phyloP scores from a whole-genome alignment of 2,329 filamentous ascomycete species.

The Lizonia empirigonia region DNA sequence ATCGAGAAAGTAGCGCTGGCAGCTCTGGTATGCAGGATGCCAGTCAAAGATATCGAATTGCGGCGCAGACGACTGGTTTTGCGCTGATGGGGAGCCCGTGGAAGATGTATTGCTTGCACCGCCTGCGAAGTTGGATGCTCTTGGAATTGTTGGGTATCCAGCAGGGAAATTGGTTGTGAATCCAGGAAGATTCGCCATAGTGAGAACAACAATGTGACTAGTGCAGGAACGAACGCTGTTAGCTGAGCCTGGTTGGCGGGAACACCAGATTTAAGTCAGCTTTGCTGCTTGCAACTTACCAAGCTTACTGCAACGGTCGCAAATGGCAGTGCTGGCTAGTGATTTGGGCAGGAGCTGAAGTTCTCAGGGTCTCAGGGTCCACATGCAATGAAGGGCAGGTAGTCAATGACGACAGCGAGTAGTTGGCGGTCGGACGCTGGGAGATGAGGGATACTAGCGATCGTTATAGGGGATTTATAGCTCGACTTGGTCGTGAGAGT shows the following conservation, averaged over 20 bases:
- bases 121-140: constrained; percentile 36
- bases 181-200: constrained; percentile 37
- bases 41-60: constrained; percentile 86
- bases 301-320: constrained; percentile 20
- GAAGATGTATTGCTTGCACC: constrained; percentile 30
- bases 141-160: constrained; percentile 40
- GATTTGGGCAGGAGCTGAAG: constrained; percentile 1
- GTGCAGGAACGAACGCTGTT: constrained; percentile 37
- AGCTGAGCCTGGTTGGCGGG: constrained; percentile 29
- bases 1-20: constrained; percentile 88
- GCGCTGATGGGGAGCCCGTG: constrained; percentile 33
- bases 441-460: constrained; percentile 22
- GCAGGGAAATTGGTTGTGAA: constrained; percentile 42
- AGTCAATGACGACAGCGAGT: constrained; percentile 21
- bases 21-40: constrained; percentile 90
- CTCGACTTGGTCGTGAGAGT: constrained; percentile 5
- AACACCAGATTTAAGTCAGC: constrained; percentile 23
- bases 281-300: constrained; percentile 30
- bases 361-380: constrained; percentile 22
- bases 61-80: constrained; percentile 28
- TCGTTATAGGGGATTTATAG: constrained; percentile 38
- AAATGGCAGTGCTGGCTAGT: constrained; percentile 7
- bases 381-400: constrained; percentile 5
- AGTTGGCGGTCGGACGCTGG: constrained; percentile 12
- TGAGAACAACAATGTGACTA: constrained; percentile 22